Evolutionary conservation across 2,329 filamentous ascomycete genomes (phyloP).

Genomic region (Cadophora sp.): DNA sequence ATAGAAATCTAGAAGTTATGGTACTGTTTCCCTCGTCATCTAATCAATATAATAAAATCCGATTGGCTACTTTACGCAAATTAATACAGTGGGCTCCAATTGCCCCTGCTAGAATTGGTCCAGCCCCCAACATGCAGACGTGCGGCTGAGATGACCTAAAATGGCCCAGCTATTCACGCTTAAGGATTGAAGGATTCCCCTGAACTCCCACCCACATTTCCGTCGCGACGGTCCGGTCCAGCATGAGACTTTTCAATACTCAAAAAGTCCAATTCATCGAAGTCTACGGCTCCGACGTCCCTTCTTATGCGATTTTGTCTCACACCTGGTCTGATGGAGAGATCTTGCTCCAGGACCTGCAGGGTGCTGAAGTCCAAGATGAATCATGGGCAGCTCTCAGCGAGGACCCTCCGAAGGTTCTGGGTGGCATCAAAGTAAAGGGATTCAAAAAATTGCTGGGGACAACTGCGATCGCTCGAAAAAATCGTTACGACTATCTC

Average conservation of each 20-base stretch:
- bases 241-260: conserved; percentile 6
- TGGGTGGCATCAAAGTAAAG: background rate
- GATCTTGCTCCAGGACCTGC: conserved; percentile 5
- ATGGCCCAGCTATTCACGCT: background rate
- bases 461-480: background rate
- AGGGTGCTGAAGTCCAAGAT: background rate
- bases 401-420: background rate
- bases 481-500: background rate
- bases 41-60: too few species aligned
- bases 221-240: background rate
- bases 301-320: conserved; percentile 12
- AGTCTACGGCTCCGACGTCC: background rate
- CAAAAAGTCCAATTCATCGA: background rate
- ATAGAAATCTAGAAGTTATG: background rate
- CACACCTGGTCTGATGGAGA: conserved; percentile 11
- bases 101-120: background rate
- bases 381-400: background rate
- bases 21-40: background rate
- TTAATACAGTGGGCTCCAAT: too few species aligned
- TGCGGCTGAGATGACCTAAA: background rate
- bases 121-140: background rate
- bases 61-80: too few species aligned
- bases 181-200: background rate
- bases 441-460: conserved; percentile 4
- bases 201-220: background rate